Evolutionary conservation across 1,284 basidiomycete genomes (phyloP).

Genomic region (Pascua guehoae): DNA sequence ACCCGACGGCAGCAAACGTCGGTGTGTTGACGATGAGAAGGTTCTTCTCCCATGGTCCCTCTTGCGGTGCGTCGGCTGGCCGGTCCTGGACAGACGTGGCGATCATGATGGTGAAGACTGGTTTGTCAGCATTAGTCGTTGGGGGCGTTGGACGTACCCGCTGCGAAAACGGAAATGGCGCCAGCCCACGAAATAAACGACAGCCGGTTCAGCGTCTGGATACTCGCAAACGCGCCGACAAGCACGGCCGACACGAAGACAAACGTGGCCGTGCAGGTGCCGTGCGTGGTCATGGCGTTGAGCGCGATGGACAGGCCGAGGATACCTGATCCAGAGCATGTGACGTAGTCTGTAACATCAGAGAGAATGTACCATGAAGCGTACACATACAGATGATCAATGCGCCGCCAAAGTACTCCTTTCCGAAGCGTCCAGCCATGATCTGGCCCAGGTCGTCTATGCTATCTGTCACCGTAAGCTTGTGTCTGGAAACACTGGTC

Average conservation of each 20-base stretch:
- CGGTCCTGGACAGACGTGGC: slow-evolving; percentile 37
- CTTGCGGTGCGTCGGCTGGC: slow-evolving; percentile 35
- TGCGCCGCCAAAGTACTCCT: slow-evolving; percentile 21
- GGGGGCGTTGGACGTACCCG: not conserved
- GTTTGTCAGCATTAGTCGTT: too few species aligned
- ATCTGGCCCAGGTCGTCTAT: slow-evolving; percentile 25
- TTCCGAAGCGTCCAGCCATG: slow-evolving; percentile 28
- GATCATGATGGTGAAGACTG: slow-evolving; percentile 31
- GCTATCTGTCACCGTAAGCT: too few species aligned
- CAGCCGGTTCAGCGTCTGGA: slow-evolving; percentile 38
- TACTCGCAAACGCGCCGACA: slow-evolving; percentile 24
- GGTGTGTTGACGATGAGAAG: slow-evolving; percentile 18
- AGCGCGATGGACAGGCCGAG: slow-evolving; percentile 23
- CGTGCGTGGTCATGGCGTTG: slow-evolving; percentile 35
- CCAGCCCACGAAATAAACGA: slow-evolving; percentile 37
- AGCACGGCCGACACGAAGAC: slow-evolving; percentile 23
- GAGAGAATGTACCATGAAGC: slow-evolving; percentile 6
- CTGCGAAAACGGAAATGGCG: slow-evolving; percentile 32
- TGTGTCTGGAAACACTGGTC: slow-evolving; percentile 16
- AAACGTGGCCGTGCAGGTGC: slow-evolving; percentile 34
- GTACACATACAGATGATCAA: slow-evolving; percentile 10
- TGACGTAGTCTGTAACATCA: slow-evolving; percentile 3
- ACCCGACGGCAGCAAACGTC: slow-evolving; percentile 28
- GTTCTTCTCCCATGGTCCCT: slow-evolving; percentile 33
- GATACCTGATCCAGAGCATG: slow-evolving; percentile 5